phyloP scores from a whole-genome alignment of 768 basidiomycete genomes.

The Kwoniella sp. region DNA sequence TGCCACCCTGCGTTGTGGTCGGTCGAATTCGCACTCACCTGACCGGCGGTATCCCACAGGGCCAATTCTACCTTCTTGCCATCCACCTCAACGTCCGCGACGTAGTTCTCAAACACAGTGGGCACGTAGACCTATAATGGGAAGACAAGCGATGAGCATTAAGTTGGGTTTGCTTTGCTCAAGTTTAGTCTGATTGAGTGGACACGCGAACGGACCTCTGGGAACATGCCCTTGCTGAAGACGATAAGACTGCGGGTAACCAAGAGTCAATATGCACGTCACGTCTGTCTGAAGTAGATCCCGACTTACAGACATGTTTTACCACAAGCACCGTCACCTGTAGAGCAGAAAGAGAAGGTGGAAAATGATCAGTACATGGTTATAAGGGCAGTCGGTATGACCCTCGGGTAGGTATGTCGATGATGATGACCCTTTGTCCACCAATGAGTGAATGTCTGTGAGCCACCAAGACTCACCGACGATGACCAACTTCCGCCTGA shows the following conservation, averaged over 20 bases:
- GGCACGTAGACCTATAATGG: slow-evolving; percentile 90
- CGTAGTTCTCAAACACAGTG: slow-evolving; percentile 99
- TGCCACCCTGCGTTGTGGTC: slow-evolving; percentile 20
- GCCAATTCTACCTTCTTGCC: slow-evolving; percentile 98
- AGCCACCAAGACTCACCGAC: slow-evolving; percentile 64
- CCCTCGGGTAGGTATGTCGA: neutral
- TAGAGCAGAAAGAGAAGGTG: neutral
- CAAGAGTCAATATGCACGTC: slow-evolving; percentile 6
- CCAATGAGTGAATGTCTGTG: neutral
- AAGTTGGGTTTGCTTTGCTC: neutral
- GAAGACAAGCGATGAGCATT: neutral
- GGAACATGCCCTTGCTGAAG: slow-evolving; percentile 55
- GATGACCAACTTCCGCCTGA: slow-evolving; percentile 97
- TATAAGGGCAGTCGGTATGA: neutral
- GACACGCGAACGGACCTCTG: slow-evolving; percentile 42
- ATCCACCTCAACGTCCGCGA: slow-evolving; percentile 97
- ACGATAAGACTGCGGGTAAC: slow-evolving; percentile 40
- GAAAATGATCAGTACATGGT: neutral
- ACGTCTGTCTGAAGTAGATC: neutral
- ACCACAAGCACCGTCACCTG: slow-evolving; percentile 95
- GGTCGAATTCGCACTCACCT: slow-evolving; percentile 55
- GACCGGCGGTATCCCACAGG: slow-evolving; percentile 99
- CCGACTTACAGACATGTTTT: slow-evolving; percentile 61
- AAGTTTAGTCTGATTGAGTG: neutral
- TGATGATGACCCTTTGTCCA: slow-evolving; percentile 1